Conservation (phyloP, 306 rosid genomes). For the Dicorynia guianensis region DNA sequence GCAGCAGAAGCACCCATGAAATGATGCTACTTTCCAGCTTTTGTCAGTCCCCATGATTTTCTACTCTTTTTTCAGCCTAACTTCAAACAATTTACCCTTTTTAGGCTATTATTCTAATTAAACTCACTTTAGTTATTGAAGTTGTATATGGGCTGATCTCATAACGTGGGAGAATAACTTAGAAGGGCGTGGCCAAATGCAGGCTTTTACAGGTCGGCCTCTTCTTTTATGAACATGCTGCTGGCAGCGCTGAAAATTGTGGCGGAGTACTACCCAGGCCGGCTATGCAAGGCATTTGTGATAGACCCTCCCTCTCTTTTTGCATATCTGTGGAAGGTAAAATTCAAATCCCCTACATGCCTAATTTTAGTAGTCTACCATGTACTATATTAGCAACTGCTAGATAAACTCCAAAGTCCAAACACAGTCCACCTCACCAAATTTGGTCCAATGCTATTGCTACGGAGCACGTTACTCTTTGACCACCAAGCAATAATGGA, state of each 20-base stretch:
- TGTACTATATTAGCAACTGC: neutral
- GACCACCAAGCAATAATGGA: neutral
- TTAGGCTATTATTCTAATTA: neutral
- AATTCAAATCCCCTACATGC: neutral
- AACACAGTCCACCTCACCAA: neutral
- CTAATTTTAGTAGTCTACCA: neutral
- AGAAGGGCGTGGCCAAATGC: conserved; percentile 30
- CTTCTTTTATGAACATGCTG: conserved; percentile 68
- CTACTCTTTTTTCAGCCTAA: neutral
- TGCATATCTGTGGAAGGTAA: conserved; percentile 85
- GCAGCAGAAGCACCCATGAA: conserved; percentile 49
- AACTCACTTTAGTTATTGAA: neutral
- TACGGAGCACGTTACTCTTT: neutral
- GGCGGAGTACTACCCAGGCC: conserved; percentile 70
- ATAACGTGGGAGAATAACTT: neutral
- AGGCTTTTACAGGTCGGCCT: conserved; percentile 83
- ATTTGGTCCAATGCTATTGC: no score
- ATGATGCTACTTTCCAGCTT: conserved; percentile 55
- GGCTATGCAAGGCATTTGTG: conserved; percentile 64
- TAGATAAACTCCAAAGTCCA: no score
- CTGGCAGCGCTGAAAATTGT: conserved; percentile 65
- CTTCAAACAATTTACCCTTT: neutral
- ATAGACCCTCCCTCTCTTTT: conserved; percentile 80
- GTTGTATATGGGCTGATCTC: no score
- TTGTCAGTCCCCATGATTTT: conserved; percentile 26